phyloP scores from a whole-genome alignment of 352 stramenopile species.

The Phytophthora pini region DNA sequence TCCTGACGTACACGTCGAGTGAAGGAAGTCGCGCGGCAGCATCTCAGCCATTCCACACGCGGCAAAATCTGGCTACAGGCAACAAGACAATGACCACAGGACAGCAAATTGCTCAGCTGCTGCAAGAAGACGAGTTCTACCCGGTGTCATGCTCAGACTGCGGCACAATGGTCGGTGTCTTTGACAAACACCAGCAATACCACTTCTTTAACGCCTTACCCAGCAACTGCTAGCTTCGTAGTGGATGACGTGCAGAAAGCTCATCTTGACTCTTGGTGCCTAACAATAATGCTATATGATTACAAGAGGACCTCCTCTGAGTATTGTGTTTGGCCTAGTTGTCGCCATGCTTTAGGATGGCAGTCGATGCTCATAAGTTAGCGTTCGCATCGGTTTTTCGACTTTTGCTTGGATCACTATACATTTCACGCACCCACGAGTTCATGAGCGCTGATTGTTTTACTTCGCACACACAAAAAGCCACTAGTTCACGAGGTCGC shows the following conservation, averaged over 20 bases:
- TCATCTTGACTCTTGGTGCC: conserved; percentile 2
- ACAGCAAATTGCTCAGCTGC: conserved; percentile 33
- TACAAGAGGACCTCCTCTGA: conserved; percentile 19
- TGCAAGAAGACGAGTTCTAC: conserved; percentile 70
- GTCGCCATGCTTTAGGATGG: conserved; percentile 12
- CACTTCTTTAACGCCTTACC: conserved; percentile 86
- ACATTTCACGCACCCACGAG: conserved; percentile 39
- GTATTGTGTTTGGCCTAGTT: conserved; percentile 25
- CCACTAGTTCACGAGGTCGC: conserved; percentile 30
- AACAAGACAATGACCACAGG: conserved; percentile 22
- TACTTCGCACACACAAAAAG: conserved; percentile 38
- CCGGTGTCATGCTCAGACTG: conserved; percentile 78
- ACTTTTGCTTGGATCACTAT: conserved; percentile 33
- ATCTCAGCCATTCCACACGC: conserved; percentile 49
- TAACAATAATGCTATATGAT: conserved; percentile 25
- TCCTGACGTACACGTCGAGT: conserved; percentile 59
- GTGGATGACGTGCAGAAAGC: conserved; percentile 6
- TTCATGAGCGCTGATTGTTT: conserved; percentile 36
- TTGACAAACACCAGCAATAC: conserved; percentile 62
- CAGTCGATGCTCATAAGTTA: conserved; percentile 17
- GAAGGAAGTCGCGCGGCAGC: conserved; percentile 17
- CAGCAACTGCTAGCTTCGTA: conserved; percentile 49
- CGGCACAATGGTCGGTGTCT: conserved; percentile 74
- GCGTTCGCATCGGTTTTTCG: conserved; percentile 15
- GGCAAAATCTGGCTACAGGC: conserved; percentile 28